Conservation (phyloP, 805 yeast genomes). For the Torulaspora microellipsoides region DNA sequence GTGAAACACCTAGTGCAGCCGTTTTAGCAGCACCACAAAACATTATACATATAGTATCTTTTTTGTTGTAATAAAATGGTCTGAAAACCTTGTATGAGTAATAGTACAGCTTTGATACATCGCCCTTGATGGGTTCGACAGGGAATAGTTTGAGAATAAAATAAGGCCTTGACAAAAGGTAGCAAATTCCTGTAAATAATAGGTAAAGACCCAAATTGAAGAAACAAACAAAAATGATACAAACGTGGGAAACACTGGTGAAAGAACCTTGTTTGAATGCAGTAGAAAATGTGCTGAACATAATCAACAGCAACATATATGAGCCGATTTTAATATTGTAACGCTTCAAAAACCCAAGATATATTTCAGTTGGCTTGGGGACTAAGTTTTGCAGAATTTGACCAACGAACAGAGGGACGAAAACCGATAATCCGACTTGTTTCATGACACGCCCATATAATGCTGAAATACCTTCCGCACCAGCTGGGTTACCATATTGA, state of each 20-base stretch:
- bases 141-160: constrained; percentile 43
- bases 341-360: constrained; percentile 21
- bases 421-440: constrained; percentile 78
- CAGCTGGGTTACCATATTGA: constrained; percentile 77
- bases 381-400: constrained; percentile 70
- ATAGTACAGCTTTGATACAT: constrained; percentile 43
- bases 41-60: constrained; percentile 75
- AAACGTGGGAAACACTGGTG: constrained; percentile 58
- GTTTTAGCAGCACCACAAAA: constrained; percentile 92
- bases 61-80: constrained; percentile 67
- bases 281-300: constrained; percentile 78
- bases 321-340: constrained; percentile 60
- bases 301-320: constrained; percentile 69
- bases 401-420: constrained; percentile 85
- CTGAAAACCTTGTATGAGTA: constrained; percentile 37
- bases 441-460: constrained; percentile 78
- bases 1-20: constrained; percentile 85
- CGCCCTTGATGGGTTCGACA: constrained; percentile 43
- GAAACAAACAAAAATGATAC: constrained; percentile 73
- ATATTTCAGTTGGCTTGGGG: constrained; percentile 42
- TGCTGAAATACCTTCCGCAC: constrained; percentile 44
- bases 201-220: constrained; percentile 78
- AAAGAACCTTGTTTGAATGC: constrained; percentile 84
- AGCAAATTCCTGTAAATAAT: constrained; percentile 67
- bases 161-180: constrained; percentile 54